Base-by-base conservation (phyloP, 1,284 basidiomycete genomes). In the Leccinum cinnamomeum region DNA sequence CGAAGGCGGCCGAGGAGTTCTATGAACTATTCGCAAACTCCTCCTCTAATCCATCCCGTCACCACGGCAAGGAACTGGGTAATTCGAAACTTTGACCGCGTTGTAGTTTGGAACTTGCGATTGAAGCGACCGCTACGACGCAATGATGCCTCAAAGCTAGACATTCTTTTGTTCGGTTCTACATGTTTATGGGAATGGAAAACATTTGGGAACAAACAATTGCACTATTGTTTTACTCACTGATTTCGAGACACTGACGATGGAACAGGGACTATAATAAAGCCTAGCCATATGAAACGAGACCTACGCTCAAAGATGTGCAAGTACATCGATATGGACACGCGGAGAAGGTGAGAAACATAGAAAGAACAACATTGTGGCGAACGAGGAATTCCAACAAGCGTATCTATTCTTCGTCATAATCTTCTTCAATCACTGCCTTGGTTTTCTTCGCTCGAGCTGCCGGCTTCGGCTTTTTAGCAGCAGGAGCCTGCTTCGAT, bases 1-100 rank as follows among this genome's bases (percentile, higher is more conserved):
- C 78, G 65, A 82, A 77, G 61, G 90, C 91, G 0, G 86, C 90
- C 2, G 75, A 82, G 37, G 91, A 93, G 68, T 53, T 93, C 57
- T 86, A 86, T 66, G 74, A 75, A 6, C 71, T 91, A 39, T 83
- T 87, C 11, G 54, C 68, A 14, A 25, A 18, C 23, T 56, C 30
- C 4, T 20, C 51, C 4, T 20, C 53, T 23, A 25, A 33, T 4
- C 14, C 20, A 3, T 50, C 35, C n/a, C 8, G 39, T 11, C 48
- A 33, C 35, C 37, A 5, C 7, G 20, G 16, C 10, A 18, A 46
- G 6, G 28, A 16, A 11, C 5, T 10, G 6, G 3, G 37, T 10
- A 55, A 57, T 18, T 44, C 70, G 28, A 74, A 58, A 37, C 70
- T 71, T 30, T 71, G 53, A 68, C 20, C 6, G 16, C 1, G 7